Conservation (phyloP, 768 basidiomycete species). For the Rhodocollybia butyracea region DNA sequence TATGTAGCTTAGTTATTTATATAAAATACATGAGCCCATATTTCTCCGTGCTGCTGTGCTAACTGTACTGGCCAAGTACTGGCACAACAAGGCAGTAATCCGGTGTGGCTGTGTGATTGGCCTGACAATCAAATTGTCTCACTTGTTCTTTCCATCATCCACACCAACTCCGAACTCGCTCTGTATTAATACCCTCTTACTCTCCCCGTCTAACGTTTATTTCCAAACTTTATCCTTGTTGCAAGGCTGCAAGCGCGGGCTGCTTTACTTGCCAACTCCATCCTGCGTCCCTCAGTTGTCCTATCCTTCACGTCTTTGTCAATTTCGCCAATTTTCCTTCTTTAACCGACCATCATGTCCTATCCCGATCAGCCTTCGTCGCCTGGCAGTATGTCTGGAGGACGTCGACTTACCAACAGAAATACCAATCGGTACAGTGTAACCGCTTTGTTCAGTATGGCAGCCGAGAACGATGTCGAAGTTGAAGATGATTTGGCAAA, state of each 20-base stretch:
- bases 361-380: slow-evolving; percentile 60
- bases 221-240: slow-evolving; percentile 17
- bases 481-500: slow-evolving; percentile 95
- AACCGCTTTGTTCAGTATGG: slow-evolving; percentile 94
- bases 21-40: too few relatives aligned
- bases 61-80: not conserved
- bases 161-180: slow-evolving; percentile 15
- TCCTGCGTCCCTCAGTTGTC: slow-evolving; percentile 14
- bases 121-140: not conserved
- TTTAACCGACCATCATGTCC: slow-evolving; percentile 48
- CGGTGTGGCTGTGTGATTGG: not conserved
- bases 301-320: slow-evolving; percentile 11
- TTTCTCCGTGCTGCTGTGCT: not conserved
- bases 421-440: slow-evolving; percentile 97
- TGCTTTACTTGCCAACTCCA: slow-evolving; percentile 11
- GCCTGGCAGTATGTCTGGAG: slow-evolving; percentile 60
- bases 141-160: slow-evolving; percentile 9
- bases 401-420: slow-evolving; percentile 80
- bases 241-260: slow-evolving; percentile 40
- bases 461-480: slow-evolving; percentile 97
- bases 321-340: slow-evolving; percentile 21
- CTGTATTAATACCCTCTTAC: slow-evolving; percentile 34
- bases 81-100: not conserved
- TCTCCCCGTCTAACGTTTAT: slow-evolving; percentile 19
- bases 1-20: too few relatives aligned